phyloP scores from a whole-genome alignment of 2,329 filamentous ascomycete genomes.

The Calonectria henricotiae region DNA sequence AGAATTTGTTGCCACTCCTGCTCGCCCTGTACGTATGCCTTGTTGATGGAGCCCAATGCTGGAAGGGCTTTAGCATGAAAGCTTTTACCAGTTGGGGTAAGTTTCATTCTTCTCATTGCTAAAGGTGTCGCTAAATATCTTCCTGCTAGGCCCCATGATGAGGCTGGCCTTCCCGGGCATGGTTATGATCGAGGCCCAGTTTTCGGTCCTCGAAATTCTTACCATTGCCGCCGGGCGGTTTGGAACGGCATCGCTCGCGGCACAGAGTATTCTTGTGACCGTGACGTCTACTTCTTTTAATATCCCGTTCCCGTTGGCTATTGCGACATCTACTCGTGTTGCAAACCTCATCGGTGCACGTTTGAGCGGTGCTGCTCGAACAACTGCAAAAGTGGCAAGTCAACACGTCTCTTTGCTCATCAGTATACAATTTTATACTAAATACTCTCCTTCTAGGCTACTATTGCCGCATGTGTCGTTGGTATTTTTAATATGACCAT shows the following conservation, averaged over 20 bases:
- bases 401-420: neutral
- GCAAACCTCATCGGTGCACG: slow-evolving; percentile 92
- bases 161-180: slow-evolving; percentile 87
- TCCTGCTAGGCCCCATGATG: slow-evolving; percentile 76
- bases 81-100: slow-evolving; percentile 79
- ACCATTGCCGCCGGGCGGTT: slow-evolving; percentile 85
- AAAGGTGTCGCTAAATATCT: neutral
- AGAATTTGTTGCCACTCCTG: slow-evolving; percentile 81
- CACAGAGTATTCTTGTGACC: slow-evolving; percentile 86
- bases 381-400: slow-evolving; percentile 79
- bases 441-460: slow-evolving; percentile 57
- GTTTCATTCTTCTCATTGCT: neutral
- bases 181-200: slow-evolving; percentile 93
- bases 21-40: slow-evolving; percentile 83
- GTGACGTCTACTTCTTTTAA: slow-evolving; percentile 87
- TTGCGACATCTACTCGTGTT: slow-evolving; percentile 87
- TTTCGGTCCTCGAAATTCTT: slow-evolving; percentile 89
- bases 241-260: slow-evolving; percentile 83
- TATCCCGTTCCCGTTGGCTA: slow-evolving; percentile 90
- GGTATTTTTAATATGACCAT: slow-evolving; percentile 83
- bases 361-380: slow-evolving; percentile 83
- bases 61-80: slow-evolving; percentile 81
- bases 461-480: slow-evolving; percentile 76
- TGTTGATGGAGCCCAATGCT: slow-evolving; percentile 81
- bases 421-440: neutral